A percentile compares a stretch with the other conserved stretches of the same genome.
These are phyloP conservation scores for Suaeda aralocaspica DNA, from an alignment of 148 eudicot species.

Conservation along the genomic window DNA sequence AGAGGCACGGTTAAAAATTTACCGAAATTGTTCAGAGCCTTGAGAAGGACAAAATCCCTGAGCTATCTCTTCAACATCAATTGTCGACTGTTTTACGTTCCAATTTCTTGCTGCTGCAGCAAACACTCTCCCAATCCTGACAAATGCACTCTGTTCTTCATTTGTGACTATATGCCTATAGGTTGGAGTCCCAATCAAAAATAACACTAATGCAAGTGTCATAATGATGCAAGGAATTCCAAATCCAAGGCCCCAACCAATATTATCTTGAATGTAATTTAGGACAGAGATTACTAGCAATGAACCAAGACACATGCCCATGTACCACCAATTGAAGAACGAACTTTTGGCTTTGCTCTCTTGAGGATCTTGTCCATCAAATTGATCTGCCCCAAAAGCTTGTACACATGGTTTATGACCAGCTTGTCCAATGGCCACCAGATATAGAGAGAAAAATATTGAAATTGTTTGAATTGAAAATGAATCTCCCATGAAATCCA, in stretches of 20 bases:
- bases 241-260: slow-evolving; percentile 83
- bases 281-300: slow-evolving; percentile 30
- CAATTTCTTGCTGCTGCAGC: slow-evolving; percentile 52
- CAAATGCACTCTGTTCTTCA: slow-evolving; percentile 50
- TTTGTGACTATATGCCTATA: slow-evolving; percentile 43
- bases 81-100: slow-evolving; percentile 27
- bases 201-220: slow-evolving; percentile 50
- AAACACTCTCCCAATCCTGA: slow-evolving; percentile 59
- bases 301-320: slow-evolving; percentile 39
- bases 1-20: neutral
- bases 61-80: slow-evolving; percentile 42
- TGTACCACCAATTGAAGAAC: slow-evolving; percentile 91
- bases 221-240: slow-evolving; percentile 78
- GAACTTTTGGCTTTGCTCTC: slow-evolving; percentile 82
- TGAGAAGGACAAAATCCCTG: slow-evolving; percentile 33
- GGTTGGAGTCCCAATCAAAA: slow-evolving; percentile 55
- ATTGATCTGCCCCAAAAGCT: slow-evolving; percentile 97
- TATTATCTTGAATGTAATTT: slow-evolving; percentile 70
- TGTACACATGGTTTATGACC: slow-evolving; percentile 83
- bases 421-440: slow-evolving; percentile 66
- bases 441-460: slow-evolving; percentile 57
- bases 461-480: slow-evolving; percentile 31
- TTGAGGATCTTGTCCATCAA: slow-evolving; percentile 54
- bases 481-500: slow-evolving; percentile 26
- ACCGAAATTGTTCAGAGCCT: slow-evolving; percentile 55